Evolutionary conservation across 805 yeast species (phyloP), one percentile per base, ranked within the genome.

Genomic region (Ogataea minuta): DNA sequence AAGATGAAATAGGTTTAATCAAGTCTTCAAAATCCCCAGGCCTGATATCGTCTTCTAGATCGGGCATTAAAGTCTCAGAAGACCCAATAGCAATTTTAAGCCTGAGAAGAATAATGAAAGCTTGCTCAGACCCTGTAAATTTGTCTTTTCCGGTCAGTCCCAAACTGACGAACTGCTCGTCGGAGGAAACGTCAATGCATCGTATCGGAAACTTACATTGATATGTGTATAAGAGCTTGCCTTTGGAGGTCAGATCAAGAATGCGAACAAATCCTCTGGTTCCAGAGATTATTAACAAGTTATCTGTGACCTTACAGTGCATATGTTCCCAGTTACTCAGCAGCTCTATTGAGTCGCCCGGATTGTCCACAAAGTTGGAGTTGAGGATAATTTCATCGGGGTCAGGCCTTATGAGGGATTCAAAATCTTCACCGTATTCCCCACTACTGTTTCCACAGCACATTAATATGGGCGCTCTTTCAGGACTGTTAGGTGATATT

Each of bases 71-170:
- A 3, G 17, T 13, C 1, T 34, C 43, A 17, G 14, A 19, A 7
- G 39, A 15, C 11, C 42, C 48, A 30, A 47, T 50, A 7, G 45
- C 23, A 13, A 53, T 47, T 14, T 51, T 52, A 10, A 64, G 37
- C 9, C 54, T 46, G 13, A 64, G 82, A 30, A 87, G 63, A 4
- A 81, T 76, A 4, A 88, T 73, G 50, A 87, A 74, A 3, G 95
- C 89, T 54, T 84, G 91, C 53, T 83, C 90, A 20, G 79, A 71
- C 3, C 81, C 79, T 1, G 81, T 74, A 14, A 73, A 63, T 42
- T 83, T 70, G 55, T 86, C 95, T 41, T 79, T 76, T 0, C 95
- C 93, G 0, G 91, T 84, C 21, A 90, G 80, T 1, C 95, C 93
- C 47, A 87, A 76, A 4, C 93, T 93, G 9, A 89, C 67, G 17